Evolutionary conservation across 305 asterid genomes (phyloP), one percentile per base, ranked within the genome.

Genomic region (Caryopteris hybrid): DNA sequence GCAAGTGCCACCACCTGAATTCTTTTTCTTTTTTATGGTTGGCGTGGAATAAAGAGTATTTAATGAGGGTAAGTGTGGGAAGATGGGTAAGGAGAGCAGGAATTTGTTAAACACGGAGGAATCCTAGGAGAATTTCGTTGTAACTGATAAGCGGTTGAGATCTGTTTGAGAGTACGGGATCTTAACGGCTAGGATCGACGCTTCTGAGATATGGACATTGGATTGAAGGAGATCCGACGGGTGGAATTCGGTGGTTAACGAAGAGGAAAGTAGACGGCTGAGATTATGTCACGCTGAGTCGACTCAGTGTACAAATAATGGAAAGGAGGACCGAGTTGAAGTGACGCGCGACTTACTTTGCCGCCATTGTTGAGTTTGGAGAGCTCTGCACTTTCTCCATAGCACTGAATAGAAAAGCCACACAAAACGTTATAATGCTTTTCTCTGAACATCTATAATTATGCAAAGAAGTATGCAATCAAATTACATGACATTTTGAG

Each of bases 351-450:
- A 66, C 83, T 66, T 68, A 89, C 93, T 81, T 78, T 34, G 72
- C 73, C 71, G 84, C 86, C 91, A 83, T 80, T 80, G 92, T 76
- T 80, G 95, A 75, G 86, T 87, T 85, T 68, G 72, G 58, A 5
- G 87, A 83, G 85, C 81, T 86, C 86, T 73, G 69, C 77, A 64
- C 74, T 71, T 77, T 81, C 74, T 77, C 88, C 66, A 63, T 73
- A 12, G 42, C 75, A 43, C 94, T 90, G 85, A 23, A 64, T 4
- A 29, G 22, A 34, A 61, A 20, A 47, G 6, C 18, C 8, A 17
- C 12, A 29, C 42, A 11, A 17, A 31, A 9, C 20, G 17, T 60
- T 11, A 31, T 2, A 41, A 45, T 8, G 17, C 2, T 57, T 27
- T 12, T 36, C 50, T 25, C 43, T 12, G 8, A 60, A 20, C 29